Conservation (phyloP, 805 yeast genomes). For the Candida incommunis region DNA sequence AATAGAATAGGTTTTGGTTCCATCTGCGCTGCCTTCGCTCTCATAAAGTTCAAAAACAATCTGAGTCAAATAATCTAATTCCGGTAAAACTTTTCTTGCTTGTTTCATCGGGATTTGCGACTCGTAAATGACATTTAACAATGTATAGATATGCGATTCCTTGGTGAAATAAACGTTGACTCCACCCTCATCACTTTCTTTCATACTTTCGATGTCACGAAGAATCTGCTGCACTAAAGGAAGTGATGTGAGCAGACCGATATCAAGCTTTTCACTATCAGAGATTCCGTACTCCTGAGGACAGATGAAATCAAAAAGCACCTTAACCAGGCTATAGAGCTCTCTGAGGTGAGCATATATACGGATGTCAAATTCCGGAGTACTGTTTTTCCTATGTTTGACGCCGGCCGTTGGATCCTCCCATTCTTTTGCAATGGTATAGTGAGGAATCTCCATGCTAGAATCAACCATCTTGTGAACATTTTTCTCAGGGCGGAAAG, state of each 20-base stretch:
- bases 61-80: constrained; percentile 87
- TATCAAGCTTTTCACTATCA: constrained; percentile 87
- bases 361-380: constrained; percentile 57
- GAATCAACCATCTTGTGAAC: constrained; percentile 17
- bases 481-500: constrained; percentile 50
- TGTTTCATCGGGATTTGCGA: constrained; percentile 91
- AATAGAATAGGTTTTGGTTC: constrained; percentile 74
- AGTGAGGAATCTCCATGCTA: constrained; percentile 17
- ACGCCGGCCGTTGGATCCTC: neutral
- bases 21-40: constrained; percentile 25
- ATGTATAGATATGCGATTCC: constrained; percentile 91
- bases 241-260: constrained; percentile 84
- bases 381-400: constrained; percentile 18
- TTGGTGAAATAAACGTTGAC: constrained; percentile 89
- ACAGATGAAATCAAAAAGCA: constrained; percentile 89
- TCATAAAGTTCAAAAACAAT: constrained; percentile 89
- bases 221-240: constrained; percentile 86
- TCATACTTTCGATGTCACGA: constrained; percentile 66
- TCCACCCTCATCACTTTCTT: constrained; percentile 67
- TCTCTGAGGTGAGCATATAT: constrained; percentile 74
- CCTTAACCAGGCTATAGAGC: constrained; percentile 78
- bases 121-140: constrained; percentile 80
- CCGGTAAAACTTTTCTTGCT: constrained; percentile 91
- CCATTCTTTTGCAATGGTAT: constrained; percentile 14
- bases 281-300: constrained; percentile 98